A percentile compares a stretch with the other conserved stretches of the same genome.
Evolutionary conservation across 106 monocot genomes (phyloP).

Genomic region (Allium fistulosum): DNA sequence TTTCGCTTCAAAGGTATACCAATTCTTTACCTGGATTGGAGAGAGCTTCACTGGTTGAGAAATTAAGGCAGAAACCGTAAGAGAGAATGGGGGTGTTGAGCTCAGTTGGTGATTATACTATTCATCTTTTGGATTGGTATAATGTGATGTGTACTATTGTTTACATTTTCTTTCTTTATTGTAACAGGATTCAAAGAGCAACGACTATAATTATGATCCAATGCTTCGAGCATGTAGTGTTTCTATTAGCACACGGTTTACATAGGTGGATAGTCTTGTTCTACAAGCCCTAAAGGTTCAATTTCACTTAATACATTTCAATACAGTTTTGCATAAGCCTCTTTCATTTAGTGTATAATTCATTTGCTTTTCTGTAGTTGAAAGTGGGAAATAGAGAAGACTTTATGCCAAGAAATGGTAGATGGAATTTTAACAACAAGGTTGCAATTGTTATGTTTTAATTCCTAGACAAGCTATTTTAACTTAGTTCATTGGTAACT

Average conservation of each 20-base stretch:
- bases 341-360: background rate
- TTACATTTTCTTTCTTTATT: background rate
- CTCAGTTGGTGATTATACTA: conserved; percentile 25
- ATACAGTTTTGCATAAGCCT: background rate
- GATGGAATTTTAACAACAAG: conserved; percentile 99
- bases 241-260: conserved; percentile 50
- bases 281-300: conserved; percentile 71
- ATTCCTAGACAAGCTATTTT: background rate
- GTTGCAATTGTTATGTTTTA: conserved; percentile 14
- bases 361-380: conserved; percentile 30
- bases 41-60: conserved; percentile 85
- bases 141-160: too few relatives aligned
- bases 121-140: too few relatives aligned
- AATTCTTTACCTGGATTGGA: conserved; percentile 71
- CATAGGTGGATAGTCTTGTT: conserved; percentile 74
- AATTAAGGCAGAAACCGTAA: conserved; percentile 89
- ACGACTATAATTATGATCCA: conserved; percentile 72
- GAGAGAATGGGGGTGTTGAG: conserved; percentile 75
- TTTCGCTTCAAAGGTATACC: conserved; percentile 85
- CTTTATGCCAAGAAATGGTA: conserved; percentile 61
- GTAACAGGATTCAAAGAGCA: conserved; percentile 51
- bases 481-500: background rate
- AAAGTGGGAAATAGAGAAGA: conserved; percentile 84
- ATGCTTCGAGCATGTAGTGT: conserved; percentile 70
- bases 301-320: background rate